Evolutionary conservation across 257 asterid genomes (phyloP).

Genomic region (Jasminum sambac): DNA sequence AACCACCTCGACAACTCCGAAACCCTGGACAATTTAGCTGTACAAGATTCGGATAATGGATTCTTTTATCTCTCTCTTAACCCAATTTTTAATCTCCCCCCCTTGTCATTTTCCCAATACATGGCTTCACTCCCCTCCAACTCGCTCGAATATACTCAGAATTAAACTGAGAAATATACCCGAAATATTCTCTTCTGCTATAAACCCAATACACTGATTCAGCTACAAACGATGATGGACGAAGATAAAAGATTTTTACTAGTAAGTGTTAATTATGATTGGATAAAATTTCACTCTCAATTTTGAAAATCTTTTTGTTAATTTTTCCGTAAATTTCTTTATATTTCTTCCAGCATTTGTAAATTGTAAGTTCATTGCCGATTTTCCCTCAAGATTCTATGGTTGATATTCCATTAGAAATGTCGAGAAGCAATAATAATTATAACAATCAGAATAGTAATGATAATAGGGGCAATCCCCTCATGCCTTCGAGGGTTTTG

Average conservation of each 20-base stretch:
- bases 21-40: background rate
- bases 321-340: background rate
- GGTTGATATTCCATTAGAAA: slow-evolving; percentile 36
- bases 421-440: slow-evolving; percentile 25
- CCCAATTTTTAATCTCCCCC: slow-evolving; percentile 14
- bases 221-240: slow-evolving; percentile 7
- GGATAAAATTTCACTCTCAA: slow-evolving; percentile 11
- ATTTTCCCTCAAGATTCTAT: background rate
- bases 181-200: slow-evolving; percentile 23
- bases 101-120: slow-evolving; percentile 8
- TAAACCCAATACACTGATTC: slow-evolving; percentile 12
- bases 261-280: slow-evolving; percentile 12
- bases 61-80: background rate
- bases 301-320: background rate
- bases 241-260: background rate
- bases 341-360: slow-evolving; percentile 6
- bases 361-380: background rate
- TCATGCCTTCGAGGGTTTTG: slow-evolving; percentile 45
- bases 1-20: background rate
- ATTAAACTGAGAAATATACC: slow-evolving; percentile 10
- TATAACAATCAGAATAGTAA: slow-evolving; percentile 12
- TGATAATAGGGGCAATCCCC: slow-evolving; percentile 23
- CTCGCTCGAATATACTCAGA: slow-evolving; percentile 26
- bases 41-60: background rate
- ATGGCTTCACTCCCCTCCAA: slow-evolving; percentile 6